Evolutionary conservation across 2,329 filamentous ascomycete genomes (phyloP), one percentile per base, ranked within the genome.

Genomic region (Aspergillus pseudotamarii): DNA sequence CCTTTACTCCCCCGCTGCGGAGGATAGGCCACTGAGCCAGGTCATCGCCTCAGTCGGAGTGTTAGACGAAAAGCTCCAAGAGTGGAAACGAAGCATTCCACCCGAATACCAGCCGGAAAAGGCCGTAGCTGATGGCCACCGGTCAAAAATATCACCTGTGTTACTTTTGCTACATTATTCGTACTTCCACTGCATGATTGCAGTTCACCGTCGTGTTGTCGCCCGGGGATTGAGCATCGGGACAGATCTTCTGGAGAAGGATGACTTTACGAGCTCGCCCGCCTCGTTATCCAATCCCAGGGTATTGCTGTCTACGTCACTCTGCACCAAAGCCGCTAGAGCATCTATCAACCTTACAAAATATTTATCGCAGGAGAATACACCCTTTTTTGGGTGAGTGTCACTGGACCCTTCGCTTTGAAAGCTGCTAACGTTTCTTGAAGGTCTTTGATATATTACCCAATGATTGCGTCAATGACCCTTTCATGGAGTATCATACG

Each of bases 121-220:
- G n/a, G 34, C 23, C 2, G 21, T 43, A 6, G 16, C 46, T 4
- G 34, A 21, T 36, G 53, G 58, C 41, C 48, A 38, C 16, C 41
- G 46, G 16, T 53, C 58, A 1, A 63, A 54, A 5, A 53, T 63
- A 19, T 67, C 61, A 2, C 50, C 61, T 10, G 57, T 57, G 12
- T 43, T 69, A 11, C 60, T 69, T 12, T 63, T 63, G 16, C 62
- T 67, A 5, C 65, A 69, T 46, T 65, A 63, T 41, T 64, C 64
- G 5, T 69, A 69, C 41, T 65, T 64, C 14, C 60, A 69, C 28
- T 69, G 67, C 56, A 58, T 69, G 23, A 69, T 69, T 12, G 63
- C 67, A 23, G 61, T 69, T 28, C 67, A 69, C 43, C 62, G 60
- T 8, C 23, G 67, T 1, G 57, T 67, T 21, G 65, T 56, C 21